Percentiles rank a stretch among this genome's conserved stretches.
phyloP scores from a whole-genome alignment of 2,329 filamentous ascomycete genomes.

The Cladosporium cucumerinum region DNA sequence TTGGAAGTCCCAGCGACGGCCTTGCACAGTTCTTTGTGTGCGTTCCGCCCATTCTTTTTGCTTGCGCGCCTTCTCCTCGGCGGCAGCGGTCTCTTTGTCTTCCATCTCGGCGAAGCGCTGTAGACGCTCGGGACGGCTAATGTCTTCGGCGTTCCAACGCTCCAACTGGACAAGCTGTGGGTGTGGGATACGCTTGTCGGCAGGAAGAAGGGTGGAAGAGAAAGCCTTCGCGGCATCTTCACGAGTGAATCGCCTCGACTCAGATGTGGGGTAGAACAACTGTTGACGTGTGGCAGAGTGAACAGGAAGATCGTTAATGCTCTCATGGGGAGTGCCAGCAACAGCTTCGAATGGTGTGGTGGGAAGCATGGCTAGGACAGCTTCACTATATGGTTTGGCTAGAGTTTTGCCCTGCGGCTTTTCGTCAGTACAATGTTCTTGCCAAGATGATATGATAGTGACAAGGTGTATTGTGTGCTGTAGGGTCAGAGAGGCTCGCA shows the following conservation, averaged over 20 bases:
- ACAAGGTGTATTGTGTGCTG: slow-evolving; percentile 13
- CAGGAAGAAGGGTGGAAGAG: slow-evolving; percentile 55
- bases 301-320: slow-evolving; percentile 62
- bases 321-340: slow-evolving; percentile 51
- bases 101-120: slow-evolving; percentile 25
- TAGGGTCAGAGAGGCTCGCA: slow-evolving; percentile 69
- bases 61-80: slow-evolving; percentile 39
- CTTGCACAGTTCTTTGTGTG: slow-evolving; percentile 44
- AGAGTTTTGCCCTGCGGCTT: slow-evolving; percentile 67
- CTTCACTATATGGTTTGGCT: slow-evolving; percentile 71
- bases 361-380: slow-evolving; percentile 77
- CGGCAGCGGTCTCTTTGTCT: slow-evolving; percentile 37
- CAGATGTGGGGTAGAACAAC: slow-evolving; percentile 62
- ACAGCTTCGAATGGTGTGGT: slow-evolving; percentile 50
- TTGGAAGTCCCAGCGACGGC: slow-evolving; percentile 58
- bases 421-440: slow-evolving; percentile 13
- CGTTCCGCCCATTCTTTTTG: slow-evolving; percentile 43
- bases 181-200: slow-evolving; percentile 62
- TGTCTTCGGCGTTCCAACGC: slow-evolving; percentile 40
- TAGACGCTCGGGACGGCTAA: slow-evolving; percentile 42
- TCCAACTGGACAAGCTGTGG: slow-evolving; percentile 55
- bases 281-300: slow-evolving; percentile 53
- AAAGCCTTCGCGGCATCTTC: slow-evolving; percentile 63
- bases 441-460: not conserved
- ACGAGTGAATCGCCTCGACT: slow-evolving; percentile 63